These are phyloP conservation scores for Verruconis gallopava DNA, from an alignment of 2,329 filamentous ascomycete genomes.

Conservation along the genomic window DNA sequence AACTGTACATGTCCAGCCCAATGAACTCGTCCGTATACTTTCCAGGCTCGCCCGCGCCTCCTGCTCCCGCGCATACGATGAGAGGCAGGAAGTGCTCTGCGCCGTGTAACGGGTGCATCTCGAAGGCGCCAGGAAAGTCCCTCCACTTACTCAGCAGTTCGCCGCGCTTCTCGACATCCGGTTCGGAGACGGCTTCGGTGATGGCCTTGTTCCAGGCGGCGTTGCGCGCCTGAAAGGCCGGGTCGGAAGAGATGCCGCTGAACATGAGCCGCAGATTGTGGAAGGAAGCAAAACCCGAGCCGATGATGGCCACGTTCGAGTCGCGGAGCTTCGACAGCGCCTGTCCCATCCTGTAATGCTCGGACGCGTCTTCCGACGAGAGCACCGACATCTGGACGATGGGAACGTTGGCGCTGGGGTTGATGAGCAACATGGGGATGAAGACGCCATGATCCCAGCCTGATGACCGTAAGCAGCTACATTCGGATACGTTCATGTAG, in stretches of 20 bases:
- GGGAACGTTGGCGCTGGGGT: slow-evolving; percentile 39
- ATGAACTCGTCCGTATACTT: slow-evolving; percentile 38
- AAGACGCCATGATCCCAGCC: slow-evolving; percentile 52
- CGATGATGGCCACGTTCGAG: slow-evolving; percentile 44
- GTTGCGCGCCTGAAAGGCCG: slow-evolving; percentile 21
- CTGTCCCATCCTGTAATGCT: slow-evolving; percentile 40
- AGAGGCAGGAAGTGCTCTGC: slow-evolving; percentile 49
- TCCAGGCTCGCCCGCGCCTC: slow-evolving; percentile 27
- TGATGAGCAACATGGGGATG: slow-evolving; percentile 42
- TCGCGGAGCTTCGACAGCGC: slow-evolving; percentile 39
- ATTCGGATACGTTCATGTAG: not conserved
- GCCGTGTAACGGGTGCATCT: slow-evolving; percentile 41
- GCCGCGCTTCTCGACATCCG: slow-evolving; percentile 24
- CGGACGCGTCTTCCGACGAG: slow-evolving; percentile 34
- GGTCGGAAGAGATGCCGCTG: slow-evolving; percentile 16
- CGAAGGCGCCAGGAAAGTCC: slow-evolving; percentile 33
- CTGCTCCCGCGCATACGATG: slow-evolving; percentile 42
- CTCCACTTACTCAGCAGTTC: slow-evolving; percentile 36
- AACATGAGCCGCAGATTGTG: slow-evolving; percentile 42
- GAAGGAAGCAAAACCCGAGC: slow-evolving; percentile 47
- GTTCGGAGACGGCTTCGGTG: slow-evolving; percentile 26
- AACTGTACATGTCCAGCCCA: slow-evolving; percentile 41
- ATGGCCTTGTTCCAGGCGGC: slow-evolving; percentile 36
- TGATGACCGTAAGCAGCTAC: slow-evolving; percentile 6
- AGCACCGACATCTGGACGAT: slow-evolving; percentile 47